Percentiles rank a stretch among this genome's conserved stretches.
phyloP scores from a whole-genome alignment of 805 yeast genomes.

The Zygotorulaspora florentina region DNA sequence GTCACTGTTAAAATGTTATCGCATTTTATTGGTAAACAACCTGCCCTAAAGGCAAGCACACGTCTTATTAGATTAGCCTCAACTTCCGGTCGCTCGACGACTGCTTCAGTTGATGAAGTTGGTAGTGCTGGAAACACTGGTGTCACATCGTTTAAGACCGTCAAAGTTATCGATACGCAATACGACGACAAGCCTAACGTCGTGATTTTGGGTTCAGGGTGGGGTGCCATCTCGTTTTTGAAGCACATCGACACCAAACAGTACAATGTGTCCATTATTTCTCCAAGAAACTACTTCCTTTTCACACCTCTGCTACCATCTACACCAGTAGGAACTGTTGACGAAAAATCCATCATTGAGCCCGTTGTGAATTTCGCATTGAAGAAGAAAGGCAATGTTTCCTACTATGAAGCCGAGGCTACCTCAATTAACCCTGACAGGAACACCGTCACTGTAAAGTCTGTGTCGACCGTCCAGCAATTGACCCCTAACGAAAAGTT shows the following conservation, averaged over 20 bases:
- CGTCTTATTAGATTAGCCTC: constrained; percentile 22
- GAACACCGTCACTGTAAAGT: constrained; percentile 62
- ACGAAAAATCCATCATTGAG: constrained; percentile 88
- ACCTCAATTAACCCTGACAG: constrained; percentile 73
- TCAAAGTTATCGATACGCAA: constrained; percentile 35
- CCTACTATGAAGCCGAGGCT: constrained; percentile 87
- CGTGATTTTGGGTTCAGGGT: constrained; percentile 82
- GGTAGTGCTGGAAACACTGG: constrained; percentile 23
- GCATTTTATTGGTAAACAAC: constrained; percentile 9
- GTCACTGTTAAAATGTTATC: constrained; percentile 11
- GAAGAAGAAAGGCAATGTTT: constrained; percentile 69
- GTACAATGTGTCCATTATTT: constrained; percentile 83
- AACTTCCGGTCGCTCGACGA: constrained; percentile 7
- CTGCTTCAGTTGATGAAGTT: constrained; percentile 13
- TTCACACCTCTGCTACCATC: constrained; percentile 93
- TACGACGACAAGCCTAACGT: constrained; percentile 38
- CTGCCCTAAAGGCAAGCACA: constrained; percentile 12
- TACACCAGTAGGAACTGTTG: constrained; percentile 87
- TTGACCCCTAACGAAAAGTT: constrained; percentile 36
- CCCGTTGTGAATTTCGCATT: constrained; percentile 87
- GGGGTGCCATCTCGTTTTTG: constrained; percentile 89
- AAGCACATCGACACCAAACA: constrained; percentile 80
- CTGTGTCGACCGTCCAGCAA: constrained; percentile 34
- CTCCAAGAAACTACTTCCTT: constrained; percentile 90
- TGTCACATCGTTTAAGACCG: constrained; percentile 38